A percentile compares a stretch with the other conserved stretches of the same genome.
phyloP scores from a whole-genome alignment of 768 basidiomycete species.

The Cystobasidium ongulense region DNA sequence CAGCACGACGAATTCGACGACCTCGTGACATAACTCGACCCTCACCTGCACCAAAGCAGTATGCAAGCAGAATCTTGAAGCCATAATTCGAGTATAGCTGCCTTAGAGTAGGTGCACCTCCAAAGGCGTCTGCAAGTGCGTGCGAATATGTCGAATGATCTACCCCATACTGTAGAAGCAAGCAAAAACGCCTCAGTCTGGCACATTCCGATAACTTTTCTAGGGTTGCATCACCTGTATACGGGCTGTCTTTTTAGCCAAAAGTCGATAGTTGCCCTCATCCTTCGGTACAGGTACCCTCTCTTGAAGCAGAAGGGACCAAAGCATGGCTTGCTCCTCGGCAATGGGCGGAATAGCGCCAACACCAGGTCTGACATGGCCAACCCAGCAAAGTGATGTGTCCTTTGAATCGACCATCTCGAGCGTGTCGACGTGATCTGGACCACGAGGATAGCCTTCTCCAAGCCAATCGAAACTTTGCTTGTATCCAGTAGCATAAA shows the following conservation, averaged over 20 bases:
- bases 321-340: constrained; percentile 58
- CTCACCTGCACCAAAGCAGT: constrained; percentile 49
- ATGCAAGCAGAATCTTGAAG: constrained; percentile 52
- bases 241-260: constrained; percentile 51
- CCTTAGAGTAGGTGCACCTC: constrained; percentile 52
- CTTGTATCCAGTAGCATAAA: constrained; percentile 45
- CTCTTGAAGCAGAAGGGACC: constrained; percentile 52
- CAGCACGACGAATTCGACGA: constrained; percentile 50
- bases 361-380: constrained; percentile 47
- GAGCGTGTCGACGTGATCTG: constrained; percentile 42
- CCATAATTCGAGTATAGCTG: constrained; percentile 53
- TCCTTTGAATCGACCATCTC: constrained; percentile 41
- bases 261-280: constrained; percentile 54
- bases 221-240: constrained; percentile 48
- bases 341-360: constrained; percentile 48
- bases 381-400: constrained; percentile 44
- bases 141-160: constrained; percentile 52
- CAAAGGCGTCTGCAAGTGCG: constrained; percentile 56
- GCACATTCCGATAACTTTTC: too few species aligned
- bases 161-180: constrained; percentile 51
- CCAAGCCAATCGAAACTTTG: constrained; percentile 44
- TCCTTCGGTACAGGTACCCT: constrained; percentile 49
- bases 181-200: background rate
- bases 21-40: background rate
- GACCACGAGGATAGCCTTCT: constrained; percentile 42